These are phyloP conservation scores for Sesbania bispinosa DNA, from an alignment of 306 rosid genomes.

Conservation along the genomic window DNA sequence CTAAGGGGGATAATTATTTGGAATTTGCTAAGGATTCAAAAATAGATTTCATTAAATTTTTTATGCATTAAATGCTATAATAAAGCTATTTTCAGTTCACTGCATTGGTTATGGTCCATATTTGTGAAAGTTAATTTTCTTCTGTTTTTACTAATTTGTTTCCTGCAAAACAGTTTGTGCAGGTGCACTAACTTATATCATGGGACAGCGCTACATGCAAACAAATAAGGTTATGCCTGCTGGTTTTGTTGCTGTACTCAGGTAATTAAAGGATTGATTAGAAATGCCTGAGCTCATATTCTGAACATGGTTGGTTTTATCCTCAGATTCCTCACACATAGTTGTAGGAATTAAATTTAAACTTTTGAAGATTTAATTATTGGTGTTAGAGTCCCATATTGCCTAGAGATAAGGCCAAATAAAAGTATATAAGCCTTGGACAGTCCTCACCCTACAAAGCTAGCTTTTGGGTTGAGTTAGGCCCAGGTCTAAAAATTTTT, in stretches of 20 bases:
- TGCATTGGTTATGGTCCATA: neutral
- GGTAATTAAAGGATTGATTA: constrained; percentile 40
- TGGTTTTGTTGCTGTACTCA: constrained; percentile 79
- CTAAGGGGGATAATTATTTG: too few relatives aligned
- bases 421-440: too few relatives aligned
- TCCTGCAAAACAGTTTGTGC: constrained; percentile 57
- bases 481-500: too few relatives aligned
- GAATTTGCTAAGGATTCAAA: neutral
- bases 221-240: constrained; percentile 91
- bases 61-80: neutral
- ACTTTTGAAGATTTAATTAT: neutral
- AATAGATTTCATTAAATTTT: neutral
- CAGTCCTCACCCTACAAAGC: too few relatives aligned
- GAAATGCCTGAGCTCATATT: neutral
- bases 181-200: constrained; percentile 52
- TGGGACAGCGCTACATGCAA: constrained; percentile 77
- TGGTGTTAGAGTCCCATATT: too few relatives aligned
- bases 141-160: neutral
- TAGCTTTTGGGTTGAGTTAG: too few relatives aligned
- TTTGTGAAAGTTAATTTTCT: neutral
- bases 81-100: neutral
- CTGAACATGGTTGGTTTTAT: neutral
- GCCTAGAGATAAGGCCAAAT: too few relatives aligned
- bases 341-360: neutral
- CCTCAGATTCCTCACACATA: neutral